Evolutionary conservation across 2,329 filamentous ascomycete species (phyloP).

Genomic region (Pseudogymnoascus sp.): DNA sequence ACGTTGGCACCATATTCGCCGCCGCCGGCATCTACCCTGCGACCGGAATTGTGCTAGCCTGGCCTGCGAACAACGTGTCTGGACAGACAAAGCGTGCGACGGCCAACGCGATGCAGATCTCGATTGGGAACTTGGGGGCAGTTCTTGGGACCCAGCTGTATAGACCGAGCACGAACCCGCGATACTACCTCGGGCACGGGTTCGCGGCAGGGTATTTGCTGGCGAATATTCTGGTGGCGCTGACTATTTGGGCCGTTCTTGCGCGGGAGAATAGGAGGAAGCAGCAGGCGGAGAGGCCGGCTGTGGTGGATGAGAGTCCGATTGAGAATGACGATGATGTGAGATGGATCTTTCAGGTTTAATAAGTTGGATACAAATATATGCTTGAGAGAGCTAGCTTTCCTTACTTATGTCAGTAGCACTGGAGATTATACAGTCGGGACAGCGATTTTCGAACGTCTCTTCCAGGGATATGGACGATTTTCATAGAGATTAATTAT

Average conservation of each 20-base stretch:
- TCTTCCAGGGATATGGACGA: too few species aligned
- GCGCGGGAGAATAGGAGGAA: constrained; percentile 51
- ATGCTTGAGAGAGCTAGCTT: neutral
- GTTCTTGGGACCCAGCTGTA: constrained; percentile 66
- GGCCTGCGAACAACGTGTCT: constrained; percentile 66
- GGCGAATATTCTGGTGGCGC: constrained; percentile 49
- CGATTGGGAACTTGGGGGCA: constrained; percentile 61
- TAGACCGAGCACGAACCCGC: constrained; percentile 50
- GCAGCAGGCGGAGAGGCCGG: constrained; percentile 40
- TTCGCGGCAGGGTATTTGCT: constrained; percentile 59
- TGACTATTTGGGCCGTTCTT: constrained; percentile 46
- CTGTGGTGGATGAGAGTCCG: constrained; percentile 48
- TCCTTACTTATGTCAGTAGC: neutral
- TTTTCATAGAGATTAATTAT: neutral
- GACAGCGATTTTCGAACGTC: neutral
- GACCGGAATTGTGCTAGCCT: constrained; percentile 55
- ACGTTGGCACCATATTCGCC: constrained; percentile 55
- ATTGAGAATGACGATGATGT: constrained; percentile 52
- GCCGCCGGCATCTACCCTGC: constrained; percentile 62
- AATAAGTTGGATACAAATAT: neutral
- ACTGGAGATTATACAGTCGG: neutral
- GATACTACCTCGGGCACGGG: constrained; percentile 59
- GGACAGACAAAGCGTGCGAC: constrained; percentile 64
- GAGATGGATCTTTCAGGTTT: constrained; percentile 52
- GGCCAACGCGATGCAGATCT: constrained; percentile 65